A percentile compares a stretch with the other conserved stretches of the same genome.
Evolutionary conservation across 768 basidiomycete genomes (phyloP).

Genomic region (Tephrocybe sp.): DNA sequence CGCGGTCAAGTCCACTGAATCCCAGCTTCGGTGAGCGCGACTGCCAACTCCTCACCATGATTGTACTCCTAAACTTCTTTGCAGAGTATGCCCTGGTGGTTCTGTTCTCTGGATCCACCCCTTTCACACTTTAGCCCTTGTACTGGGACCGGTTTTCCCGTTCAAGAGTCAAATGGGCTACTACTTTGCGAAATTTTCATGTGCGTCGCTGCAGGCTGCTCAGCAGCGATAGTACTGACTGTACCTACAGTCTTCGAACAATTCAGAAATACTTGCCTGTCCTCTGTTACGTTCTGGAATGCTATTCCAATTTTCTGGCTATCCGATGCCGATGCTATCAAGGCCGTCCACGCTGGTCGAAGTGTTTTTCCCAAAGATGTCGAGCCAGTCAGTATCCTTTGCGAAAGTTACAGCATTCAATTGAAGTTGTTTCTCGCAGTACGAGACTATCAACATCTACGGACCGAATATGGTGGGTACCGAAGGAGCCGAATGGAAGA

Average conservation of each 20-base stretch:
- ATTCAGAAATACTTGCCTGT: constrained; percentile 36
- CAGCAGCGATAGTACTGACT: not conserved
- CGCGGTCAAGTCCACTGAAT: constrained; percentile 3
- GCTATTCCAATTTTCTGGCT: constrained; percentile 36
- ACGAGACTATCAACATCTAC: constrained; percentile 42
- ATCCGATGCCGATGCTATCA: constrained; percentile 41
- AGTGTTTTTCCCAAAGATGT: constrained; percentile 38
- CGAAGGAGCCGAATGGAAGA: constrained; percentile 45
- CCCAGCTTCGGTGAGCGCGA: constrained; percentile 10
- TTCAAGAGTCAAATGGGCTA: constrained; percentile 29
- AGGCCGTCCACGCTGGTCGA: constrained; percentile 28
- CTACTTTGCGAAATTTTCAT: constrained; percentile 30
- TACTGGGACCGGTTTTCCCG: constrained; percentile 31
- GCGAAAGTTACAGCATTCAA: not conserved
- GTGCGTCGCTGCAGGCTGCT: constrained; percentile 22
- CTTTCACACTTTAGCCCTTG: constrained; percentile 22
- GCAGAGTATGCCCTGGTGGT: constrained; percentile 18
- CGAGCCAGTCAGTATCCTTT: constrained; percentile 24
- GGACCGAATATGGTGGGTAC: constrained; percentile 41
- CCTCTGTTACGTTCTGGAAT: constrained; percentile 29
- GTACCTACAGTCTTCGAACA: constrained; percentile 31
- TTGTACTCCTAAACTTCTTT: not conserved
- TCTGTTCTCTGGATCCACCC: constrained; percentile 27
- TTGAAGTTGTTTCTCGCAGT: constrained; percentile 17
- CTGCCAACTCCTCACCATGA: not conserved